A percentile compares a stretch with the other conserved stretches of the same genome.
Conservation (phyloP, 352 stramenopile genomes). For the Pythium sukuiense region DNA sequence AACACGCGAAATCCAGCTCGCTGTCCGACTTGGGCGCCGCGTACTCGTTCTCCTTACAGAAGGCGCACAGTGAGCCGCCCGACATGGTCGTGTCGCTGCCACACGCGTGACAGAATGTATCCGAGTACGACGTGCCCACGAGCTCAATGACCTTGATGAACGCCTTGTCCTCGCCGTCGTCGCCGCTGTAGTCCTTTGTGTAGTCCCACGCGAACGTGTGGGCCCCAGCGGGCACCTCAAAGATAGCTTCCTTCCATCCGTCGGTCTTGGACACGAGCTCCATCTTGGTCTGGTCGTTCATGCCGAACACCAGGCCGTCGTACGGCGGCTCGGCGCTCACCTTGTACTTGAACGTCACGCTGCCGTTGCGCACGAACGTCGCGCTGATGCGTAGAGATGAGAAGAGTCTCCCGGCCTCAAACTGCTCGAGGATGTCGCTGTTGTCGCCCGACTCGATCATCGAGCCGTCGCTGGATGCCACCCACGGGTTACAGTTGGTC, state of each 20-base stretch:
- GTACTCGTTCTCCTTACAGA: conserved; percentile 81
- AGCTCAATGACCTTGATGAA: conserved; percentile 81
- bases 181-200: conserved; percentile 74
- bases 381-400: conserved; percentile 72
- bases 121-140: conserved; percentile 73
- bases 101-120: conserved; percentile 73
- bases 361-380: conserved; percentile 72
- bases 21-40: conserved; percentile 65
- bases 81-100: conserved; percentile 77
- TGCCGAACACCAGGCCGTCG: conserved; percentile 74
- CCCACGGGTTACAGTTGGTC: conserved; percentile 76
- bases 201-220: conserved; percentile 83
- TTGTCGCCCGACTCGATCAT: conserved; percentile 77
- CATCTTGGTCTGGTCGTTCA: conserved; percentile 61
- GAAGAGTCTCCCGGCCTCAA: conserved; percentile 65
- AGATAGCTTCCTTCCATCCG: conserved; percentile 66
- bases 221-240: conserved; percentile 50
- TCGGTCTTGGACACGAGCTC: conserved; percentile 61
- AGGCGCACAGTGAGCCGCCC: conserved; percentile 72
- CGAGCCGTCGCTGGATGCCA: conserved; percentile 46
- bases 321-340: conserved; percentile 75
- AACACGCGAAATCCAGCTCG: conserved; percentile 77
- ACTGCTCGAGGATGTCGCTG: conserved; percentile 61
- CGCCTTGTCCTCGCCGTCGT: conserved; percentile 67
- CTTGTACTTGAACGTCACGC: conserved; percentile 74